phyloP scores from a whole-genome alignment of 371 early-diverging fungal species.

The Haplosporangium sp. region DNA sequence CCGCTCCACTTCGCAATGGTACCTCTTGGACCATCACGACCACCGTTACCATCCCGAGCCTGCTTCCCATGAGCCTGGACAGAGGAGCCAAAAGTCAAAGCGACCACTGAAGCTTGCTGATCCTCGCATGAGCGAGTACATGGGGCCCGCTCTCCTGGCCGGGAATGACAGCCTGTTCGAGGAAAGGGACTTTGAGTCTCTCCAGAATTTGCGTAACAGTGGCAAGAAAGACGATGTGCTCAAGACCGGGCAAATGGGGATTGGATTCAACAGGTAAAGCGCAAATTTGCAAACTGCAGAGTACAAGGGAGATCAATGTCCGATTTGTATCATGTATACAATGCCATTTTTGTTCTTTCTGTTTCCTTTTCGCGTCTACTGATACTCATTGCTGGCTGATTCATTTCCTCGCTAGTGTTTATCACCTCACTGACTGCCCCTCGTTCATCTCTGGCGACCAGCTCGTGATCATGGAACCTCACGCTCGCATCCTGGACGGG shows the following conservation, averaged over 20 bases:
- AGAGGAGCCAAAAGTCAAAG: not conserved
- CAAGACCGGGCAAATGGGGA: conserved; percentile 37
- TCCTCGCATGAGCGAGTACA: conserved; percentile 17
- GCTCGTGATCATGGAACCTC: conserved; percentile 41
- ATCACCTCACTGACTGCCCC: conserved; percentile 49
- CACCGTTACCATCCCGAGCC: not conserved
- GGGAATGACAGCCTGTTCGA: conserved; percentile 33
- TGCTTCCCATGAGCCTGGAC: too few relatives aligned
- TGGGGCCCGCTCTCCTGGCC: conserved; percentile 41
- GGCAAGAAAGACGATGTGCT: conserved; percentile 15
- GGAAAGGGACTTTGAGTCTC: conserved; percentile 24
- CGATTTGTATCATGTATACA: too few relatives aligned
- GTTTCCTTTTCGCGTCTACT: not conserved
- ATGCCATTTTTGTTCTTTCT: not conserved
- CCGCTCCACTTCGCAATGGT: conserved; percentile 20
- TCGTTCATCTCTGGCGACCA: conserved; percentile 31
- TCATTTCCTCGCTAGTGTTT: conserved; percentile 21
- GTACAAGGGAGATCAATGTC: too few relatives aligned
- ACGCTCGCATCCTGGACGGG: conserved; percentile 11
- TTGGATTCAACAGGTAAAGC: conserved; percentile 24
- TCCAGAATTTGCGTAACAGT: conserved; percentile 18
- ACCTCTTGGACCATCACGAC: conserved; percentile 28
- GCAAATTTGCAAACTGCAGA: too few relatives aligned
- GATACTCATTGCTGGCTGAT: not conserved
- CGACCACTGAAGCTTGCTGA: not conserved